phyloP scores from a whole-genome alignment of 2,329 filamentous ascomycete species.

The Chaetomium olivaceum region DNA sequence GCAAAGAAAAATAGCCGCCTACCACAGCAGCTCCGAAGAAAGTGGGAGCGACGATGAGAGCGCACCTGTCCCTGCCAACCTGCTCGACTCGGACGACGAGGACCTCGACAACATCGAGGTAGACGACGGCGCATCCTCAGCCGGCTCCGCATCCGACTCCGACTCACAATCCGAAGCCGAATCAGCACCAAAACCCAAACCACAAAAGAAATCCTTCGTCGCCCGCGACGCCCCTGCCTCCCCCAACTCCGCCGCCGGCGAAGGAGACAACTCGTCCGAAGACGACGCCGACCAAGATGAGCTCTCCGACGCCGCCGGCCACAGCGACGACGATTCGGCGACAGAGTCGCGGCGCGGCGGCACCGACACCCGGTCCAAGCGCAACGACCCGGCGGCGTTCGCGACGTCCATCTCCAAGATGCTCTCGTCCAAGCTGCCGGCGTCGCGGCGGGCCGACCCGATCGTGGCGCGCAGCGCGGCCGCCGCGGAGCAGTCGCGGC shows the following conservation, averaged over 20 bases:
- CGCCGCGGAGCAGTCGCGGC: slow-evolving; percentile 70
- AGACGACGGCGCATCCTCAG: slow-evolving; percentile 48
- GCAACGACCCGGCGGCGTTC: slow-evolving; percentile 89
- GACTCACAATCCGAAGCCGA: slow-evolving; percentile 41
- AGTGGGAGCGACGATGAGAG: slow-evolving; percentile 45
- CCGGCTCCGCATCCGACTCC: slow-evolving; percentile 40
- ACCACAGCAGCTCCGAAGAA: slow-evolving; percentile 53
- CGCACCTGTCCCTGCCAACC: slow-evolving; percentile 45
- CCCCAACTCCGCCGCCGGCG: not conserved
- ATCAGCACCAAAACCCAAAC: slow-evolving; percentile 31
- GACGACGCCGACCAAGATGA: slow-evolving; percentile 37
- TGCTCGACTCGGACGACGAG: slow-evolving; percentile 59
- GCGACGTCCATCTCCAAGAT: slow-evolving; percentile 93
- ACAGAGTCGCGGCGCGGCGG: slow-evolving; percentile 16
- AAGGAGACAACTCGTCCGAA: slow-evolving; percentile 36
- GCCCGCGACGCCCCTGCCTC: slow-evolving; percentile 36
- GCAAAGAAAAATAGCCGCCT: slow-evolving; percentile 50
- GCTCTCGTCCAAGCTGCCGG: slow-evolving; percentile 82
- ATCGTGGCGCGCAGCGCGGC: slow-evolving; percentile 82
- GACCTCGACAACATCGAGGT: slow-evolving; percentile 55
- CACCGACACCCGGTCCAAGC: slow-evolving; percentile 65
- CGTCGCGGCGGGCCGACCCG: slow-evolving; percentile 79
- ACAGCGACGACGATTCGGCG: slow-evolving; percentile 39
- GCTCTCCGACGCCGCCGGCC: slow-evolving; percentile 44
- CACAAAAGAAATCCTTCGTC: slow-evolving; percentile 30